A percentile compares a stretch with the other conserved stretches of the same genome.
Evolutionary conservation across 257 asterid species (phyloP).

Genomic region (Anisodus acutangulus): DNA sequence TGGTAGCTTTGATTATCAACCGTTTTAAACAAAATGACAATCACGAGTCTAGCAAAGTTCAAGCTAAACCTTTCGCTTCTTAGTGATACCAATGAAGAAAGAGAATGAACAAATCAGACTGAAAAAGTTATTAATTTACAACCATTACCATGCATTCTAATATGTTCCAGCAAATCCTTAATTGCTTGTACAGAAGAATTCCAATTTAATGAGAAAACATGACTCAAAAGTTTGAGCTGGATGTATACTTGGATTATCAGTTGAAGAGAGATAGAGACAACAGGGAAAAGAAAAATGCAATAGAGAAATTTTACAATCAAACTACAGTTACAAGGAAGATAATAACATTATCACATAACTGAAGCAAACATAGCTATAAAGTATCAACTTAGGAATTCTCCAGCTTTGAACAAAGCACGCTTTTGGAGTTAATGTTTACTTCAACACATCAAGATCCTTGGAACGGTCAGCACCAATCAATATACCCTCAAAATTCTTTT

Average conservation of each 20-base stretch:
- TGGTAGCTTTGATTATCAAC: not conserved
- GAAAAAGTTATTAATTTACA: not conserved
- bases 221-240: not conserved
- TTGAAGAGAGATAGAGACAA: not conserved
- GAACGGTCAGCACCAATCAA: slow-evolving; percentile 93
- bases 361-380: not conserved
- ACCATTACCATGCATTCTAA: not conserved
- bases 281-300: slow-evolving; percentile 4
- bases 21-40: not conserved
- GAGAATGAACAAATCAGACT: slow-evolving; percentile 16
- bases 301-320: not conserved
- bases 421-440: slow-evolving; percentile 47
- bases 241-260: not conserved
- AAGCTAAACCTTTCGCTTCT: not conserved
- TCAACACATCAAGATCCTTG: slow-evolving; percentile 96
- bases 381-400: slow-evolving; percentile 4
- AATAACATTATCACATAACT: not conserved
- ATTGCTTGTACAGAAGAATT: not conserved
- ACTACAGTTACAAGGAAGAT: not conserved
- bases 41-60: not conserved
- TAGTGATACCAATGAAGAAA: slow-evolving; percentile 12
- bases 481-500: slow-evolving; percentile 90
- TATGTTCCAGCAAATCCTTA: not conserved
- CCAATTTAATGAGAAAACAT: not conserved
- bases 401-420: not conserved